Base-by-base conservation (phyloP, 805 yeast species). In the Sugiyamaella qingdaonensis region DNA sequence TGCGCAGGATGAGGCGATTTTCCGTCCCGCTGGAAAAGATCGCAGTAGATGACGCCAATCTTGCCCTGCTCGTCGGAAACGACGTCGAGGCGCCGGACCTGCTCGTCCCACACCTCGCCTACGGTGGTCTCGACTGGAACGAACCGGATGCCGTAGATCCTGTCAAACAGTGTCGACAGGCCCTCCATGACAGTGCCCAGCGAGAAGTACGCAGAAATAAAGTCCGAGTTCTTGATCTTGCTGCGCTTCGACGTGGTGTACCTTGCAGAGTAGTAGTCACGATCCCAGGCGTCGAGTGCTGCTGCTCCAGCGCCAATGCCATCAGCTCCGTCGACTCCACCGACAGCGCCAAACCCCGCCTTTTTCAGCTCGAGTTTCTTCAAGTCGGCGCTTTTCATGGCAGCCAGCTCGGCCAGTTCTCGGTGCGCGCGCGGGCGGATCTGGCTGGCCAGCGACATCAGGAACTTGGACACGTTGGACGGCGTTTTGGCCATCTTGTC, bases 401-500 rank as follows among this genome's bases (percentile, higher is more conserved):
- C 53, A 24, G 62, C 51, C n/a, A 68, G 69, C 18, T 64, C 63
- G 31, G 66, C 59, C 10, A 90, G 62, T 68, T 92, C 97, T 4
- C 69, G 61, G 4, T 74, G 67, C 0, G 94, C 87, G 16, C 78
- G 78, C 0, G 76, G 80, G 53, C 64, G 76, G 51, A 76, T 78
- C 57, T 74, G 75, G 2, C 68, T 66, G 10, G 85, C 79, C 50
- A 91, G 68, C 39, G 83, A 81, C 2, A 73, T 68, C 50, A 94
- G 70, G 59, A 94, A 90, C 9, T 83, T 74, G 56, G 74, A 67
- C 2, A 91, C 99, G 61, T 88, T 82, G 36, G 80, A 81, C 0
- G 97, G 95, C 9, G 70, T 77, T 56, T 82, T 82, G 8, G 96
- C 96, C 96, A 94, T 88, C 67, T 94, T 94, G 56, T 89, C 95